Evolutionary conservation across 108 stramenopile species (phyloP).

Genomic region (Fistulifera solaris): DNA sequence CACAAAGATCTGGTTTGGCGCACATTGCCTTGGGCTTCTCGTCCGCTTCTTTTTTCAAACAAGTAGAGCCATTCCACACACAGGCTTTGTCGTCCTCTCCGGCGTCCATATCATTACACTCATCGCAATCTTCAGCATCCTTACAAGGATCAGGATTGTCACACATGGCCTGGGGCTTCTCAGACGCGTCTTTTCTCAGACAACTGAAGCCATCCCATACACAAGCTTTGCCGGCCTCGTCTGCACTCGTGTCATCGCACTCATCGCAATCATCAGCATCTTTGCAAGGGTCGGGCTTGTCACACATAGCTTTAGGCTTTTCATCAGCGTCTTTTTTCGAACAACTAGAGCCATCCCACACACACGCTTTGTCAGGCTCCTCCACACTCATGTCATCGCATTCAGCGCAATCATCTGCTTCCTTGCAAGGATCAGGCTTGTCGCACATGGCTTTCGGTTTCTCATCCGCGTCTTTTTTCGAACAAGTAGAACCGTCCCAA

Average conservation of each 20-base stretch:
- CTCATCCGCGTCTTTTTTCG: background rate
- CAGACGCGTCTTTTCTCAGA: background rate
- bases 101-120: background rate
- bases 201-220: background rate
- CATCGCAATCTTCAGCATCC: background rate
- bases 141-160: background rate
- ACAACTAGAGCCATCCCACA: background rate
- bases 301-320: background rate
- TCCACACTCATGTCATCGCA: background rate
- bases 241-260: background rate
- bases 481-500: background rate
- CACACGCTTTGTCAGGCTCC: background rate
- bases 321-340: too few relatives aligned
- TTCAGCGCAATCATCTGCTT: background rate
- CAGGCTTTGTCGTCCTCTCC: background rate
- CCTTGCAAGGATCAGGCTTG: background rate
- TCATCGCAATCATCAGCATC: background rate
- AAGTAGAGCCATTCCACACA: background rate
- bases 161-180: background rate
- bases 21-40: background rate
- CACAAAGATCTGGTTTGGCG: too few relatives aligned
- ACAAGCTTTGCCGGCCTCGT: constrained; percentile 1
- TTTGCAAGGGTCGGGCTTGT: background rate
- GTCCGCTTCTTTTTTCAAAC: background rate
- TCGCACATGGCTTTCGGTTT: background rate